A percentile compares a stretch with the other conserved stretches of the same genome.
Evolutionary conservation across 345 rosid species (phyloP).

Genomic region (Excoecaria agallocha): DNA sequence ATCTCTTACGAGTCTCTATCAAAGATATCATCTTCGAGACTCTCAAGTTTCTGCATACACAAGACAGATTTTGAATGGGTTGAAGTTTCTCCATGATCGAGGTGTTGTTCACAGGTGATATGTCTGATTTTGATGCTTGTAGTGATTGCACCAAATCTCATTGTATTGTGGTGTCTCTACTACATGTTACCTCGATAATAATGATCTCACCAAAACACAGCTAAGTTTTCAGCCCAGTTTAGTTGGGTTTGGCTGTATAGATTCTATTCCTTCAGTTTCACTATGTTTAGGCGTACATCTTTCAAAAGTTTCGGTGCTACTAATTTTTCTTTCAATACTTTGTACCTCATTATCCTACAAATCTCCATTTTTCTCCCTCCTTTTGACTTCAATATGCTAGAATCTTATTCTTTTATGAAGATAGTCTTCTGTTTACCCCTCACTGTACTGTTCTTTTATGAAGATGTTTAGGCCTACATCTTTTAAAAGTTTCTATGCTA

Average conservation of each 20-base stretch:
- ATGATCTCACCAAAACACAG: neutral
- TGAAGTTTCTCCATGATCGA: slow-evolving; percentile 80
- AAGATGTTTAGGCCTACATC: neutral
- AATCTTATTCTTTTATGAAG: neutral
- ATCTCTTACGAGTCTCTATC: slow-evolving; percentile 65
- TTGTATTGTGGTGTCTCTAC: neutral
- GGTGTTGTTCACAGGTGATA: slow-evolving; percentile 75
- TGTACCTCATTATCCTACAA: neutral
- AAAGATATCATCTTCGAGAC: slow-evolving; percentile 52
- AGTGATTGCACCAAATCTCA: too few relatives aligned
- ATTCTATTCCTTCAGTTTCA: neutral
- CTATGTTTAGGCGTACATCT: neutral
- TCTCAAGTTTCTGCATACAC: slow-evolving; percentile 76
- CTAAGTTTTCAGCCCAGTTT: neutral
- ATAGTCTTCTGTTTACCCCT: neutral
- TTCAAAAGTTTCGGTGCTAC: neutral
- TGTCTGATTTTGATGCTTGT: neutral
- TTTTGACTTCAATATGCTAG: neutral
- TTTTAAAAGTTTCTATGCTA: neutral
- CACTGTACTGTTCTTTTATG: neutral
- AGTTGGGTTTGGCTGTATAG: neutral
- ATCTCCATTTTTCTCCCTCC: neutral
- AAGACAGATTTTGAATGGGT: slow-evolving; percentile 73
- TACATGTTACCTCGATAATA: neutral
- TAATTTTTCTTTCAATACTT: neutral